Base-by-base conservation (phyloP, 78 protist species). In the Planoprotostelium fungivorum region DNA sequence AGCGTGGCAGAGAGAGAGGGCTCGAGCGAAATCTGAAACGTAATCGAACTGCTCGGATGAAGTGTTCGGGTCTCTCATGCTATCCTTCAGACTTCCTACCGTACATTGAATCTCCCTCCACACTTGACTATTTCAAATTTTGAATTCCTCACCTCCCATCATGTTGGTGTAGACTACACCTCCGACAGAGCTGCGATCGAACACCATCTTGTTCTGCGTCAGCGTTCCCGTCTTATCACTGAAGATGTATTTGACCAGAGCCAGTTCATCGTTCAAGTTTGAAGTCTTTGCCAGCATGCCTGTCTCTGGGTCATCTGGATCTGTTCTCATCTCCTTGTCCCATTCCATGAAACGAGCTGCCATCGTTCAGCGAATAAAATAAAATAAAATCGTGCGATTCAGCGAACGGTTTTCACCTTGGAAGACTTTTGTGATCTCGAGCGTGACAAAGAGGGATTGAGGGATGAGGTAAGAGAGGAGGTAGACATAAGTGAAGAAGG, bases 171-270 rank as follows among this genome's bases (percentile, higher is more conserved):
- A 36, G 1, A 88, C 23, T 83, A 31, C 84, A 34, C 93, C 93
- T 51, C 51, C 38, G 25, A 94, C 88, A 34, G 94, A 84, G 83
- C 96, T 91, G 29, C 84, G 84, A 10, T 38, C 29, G 63, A 94
- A 90, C 1, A 88, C 87, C 96, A 94, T 94, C 36, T 90, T 90
- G n/a, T 94, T 94, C 63, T 93, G 91, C 16, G 96, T 94, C 0
- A 94, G 90, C 51, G 96, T 94, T 34, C 96, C 96, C 9, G 96
- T 94, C 88, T 94, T 94, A 51, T 94, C 96, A 0, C 90, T 84
- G 86, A 94, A 93, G 28, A 94, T 73, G 84, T 93, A 93, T 38
- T 90, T 89, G 31, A 94, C 95, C 29, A 86, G 63, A 9, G 90
- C 88, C 23, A 93, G 83, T 51, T 93, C 95, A 84, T 93, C 95